These are phyloP conservation scores for Cicer judaicum DNA, from an alignment of 306 rosid species.

Conservation along the genomic window DNA sequence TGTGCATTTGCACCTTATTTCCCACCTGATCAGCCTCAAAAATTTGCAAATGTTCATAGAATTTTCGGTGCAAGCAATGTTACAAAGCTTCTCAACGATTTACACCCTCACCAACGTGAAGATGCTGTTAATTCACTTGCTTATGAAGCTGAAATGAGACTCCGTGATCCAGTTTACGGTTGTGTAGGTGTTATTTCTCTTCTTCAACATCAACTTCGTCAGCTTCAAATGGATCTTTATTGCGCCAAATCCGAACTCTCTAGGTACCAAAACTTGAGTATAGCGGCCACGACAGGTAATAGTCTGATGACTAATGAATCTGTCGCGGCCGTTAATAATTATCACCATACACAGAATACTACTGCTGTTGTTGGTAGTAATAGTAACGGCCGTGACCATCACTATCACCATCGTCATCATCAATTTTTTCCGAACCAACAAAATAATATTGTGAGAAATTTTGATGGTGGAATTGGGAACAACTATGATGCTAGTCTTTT, in stretches of 20 bases:
- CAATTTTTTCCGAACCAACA: constrained; percentile 58
- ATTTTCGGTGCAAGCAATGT: constrained; percentile 96
- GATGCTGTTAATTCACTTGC: constrained; percentile 96
- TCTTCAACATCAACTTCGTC: constrained; percentile 95
- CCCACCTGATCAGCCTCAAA: constrained; percentile 97
- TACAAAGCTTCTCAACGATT: constrained; percentile 83
- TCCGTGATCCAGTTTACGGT: constrained; percentile 95
- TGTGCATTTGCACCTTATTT: constrained; percentile 95
- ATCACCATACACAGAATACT: constrained; percentile 44
- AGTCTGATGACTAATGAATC: constrained; percentile 46
- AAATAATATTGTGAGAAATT: constrained; percentile 34
- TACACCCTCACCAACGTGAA: constrained; percentile 93
- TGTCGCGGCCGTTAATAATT: constrained; percentile 19
- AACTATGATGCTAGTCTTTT: constrained; percentile 75
- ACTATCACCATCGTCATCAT: constrained; percentile 53
- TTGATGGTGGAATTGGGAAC: constrained; percentile 41
- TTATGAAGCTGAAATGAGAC: constrained; percentile 96
- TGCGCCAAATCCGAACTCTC: constrained; percentile 95
- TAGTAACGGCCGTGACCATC: constrained; percentile 39
- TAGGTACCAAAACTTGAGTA: constrained; percentile 67
- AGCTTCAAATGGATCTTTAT: constrained; percentile 86
- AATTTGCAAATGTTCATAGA: constrained; percentile 90
- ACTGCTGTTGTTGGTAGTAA: constrained; percentile 38
- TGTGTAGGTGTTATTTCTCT: constrained; percentile 93
- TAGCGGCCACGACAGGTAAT: constrained; percentile 52